Conservation (phyloP, 441 rosid species). For the Pelargonium exstipulatum region DNA sequence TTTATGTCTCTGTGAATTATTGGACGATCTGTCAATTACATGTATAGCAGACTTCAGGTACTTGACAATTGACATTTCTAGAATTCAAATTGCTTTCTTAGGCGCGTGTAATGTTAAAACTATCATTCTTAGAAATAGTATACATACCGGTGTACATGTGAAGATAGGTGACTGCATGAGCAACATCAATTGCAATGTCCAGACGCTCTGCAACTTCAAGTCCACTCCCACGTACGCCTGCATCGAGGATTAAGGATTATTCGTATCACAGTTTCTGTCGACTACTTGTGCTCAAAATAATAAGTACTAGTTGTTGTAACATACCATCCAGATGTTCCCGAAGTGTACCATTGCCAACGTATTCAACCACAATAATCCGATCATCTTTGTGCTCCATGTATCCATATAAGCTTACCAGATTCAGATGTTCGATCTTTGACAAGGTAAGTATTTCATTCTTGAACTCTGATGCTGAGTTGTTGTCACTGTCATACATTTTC, state of each 20-base stretch:
- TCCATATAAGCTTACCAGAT: constrained; percentile 70
- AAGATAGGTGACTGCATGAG: constrained; percentile 93
- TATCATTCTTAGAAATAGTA: background rate
- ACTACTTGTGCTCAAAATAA: background rate
- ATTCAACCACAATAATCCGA: constrained; percentile 67
- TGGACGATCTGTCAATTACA: constrained; percentile 56
- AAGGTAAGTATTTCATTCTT: constrained; percentile 68
- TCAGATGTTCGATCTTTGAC: constrained; percentile 73
- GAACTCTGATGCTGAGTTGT: constrained; percentile 71
- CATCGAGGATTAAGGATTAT: constrained; percentile 41
- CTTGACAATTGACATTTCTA: background rate
- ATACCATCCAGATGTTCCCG: constrained; percentile 87
- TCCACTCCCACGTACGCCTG: constrained; percentile 52
- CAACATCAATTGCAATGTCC: constrained; percentile 79
- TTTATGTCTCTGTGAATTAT: constrained; percentile 91
- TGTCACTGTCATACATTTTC: constrained; percentile 49
- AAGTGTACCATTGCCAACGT: constrained; percentile 80
- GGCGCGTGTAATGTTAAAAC: background rate
- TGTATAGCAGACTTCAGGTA: background rate
- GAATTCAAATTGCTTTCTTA: background rate
- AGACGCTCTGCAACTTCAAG: constrained; percentile 62
- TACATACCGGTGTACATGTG: constrained; percentile 83
- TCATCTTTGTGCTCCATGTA: constrained; percentile 60
- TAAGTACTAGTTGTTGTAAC: constrained; percentile 19
- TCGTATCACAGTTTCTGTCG: constrained; percentile 66